Percentiles rank a stretch among this genome's conserved stretches.
These are phyloP conservation scores for Kodamaea jinghongensis DNA, from an alignment of 805 yeast species.

Conservation along the genomic window DNA sequence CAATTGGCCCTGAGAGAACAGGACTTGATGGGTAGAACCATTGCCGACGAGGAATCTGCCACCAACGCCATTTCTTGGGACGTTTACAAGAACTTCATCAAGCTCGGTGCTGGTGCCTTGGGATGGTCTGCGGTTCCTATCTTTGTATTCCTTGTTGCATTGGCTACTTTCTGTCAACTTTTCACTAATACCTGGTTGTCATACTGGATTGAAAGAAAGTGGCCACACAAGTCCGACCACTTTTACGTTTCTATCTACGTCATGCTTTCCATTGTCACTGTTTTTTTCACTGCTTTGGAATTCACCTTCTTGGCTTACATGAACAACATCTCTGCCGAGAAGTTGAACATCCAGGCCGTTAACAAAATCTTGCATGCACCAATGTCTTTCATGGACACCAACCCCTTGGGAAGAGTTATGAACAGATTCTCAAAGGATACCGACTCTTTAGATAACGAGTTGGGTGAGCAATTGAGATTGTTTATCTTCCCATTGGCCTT, in stretches of 20 bases:
- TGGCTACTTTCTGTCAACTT: slow-evolving; percentile 40
- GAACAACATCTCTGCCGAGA: slow-evolving; percentile 37
- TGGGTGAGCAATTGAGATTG: slow-evolving; percentile 42
- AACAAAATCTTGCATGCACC: slow-evolving; percentile 40
- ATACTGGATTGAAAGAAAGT: slow-evolving; percentile 39
- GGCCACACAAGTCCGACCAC: slow-evolving; percentile 23
- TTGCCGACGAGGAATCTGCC: slow-evolving; percentile 36
- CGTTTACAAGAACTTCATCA: slow-evolving; percentile 36
- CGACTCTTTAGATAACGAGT: slow-evolving; percentile 44
- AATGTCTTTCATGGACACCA: slow-evolving; percentile 43
- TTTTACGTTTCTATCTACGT: slow-evolving; percentile 37
- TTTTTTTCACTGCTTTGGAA: slow-evolving; percentile 37
- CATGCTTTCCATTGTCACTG: slow-evolving; percentile 35
- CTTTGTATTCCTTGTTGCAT: slow-evolving; percentile 28
- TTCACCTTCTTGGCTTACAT: slow-evolving; percentile 42
- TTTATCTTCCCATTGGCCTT: slow-evolving; percentile 40
- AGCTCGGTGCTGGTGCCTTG: slow-evolving; percentile 37
- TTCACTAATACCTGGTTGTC: slow-evolving; percentile 47
- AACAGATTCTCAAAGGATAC: slow-evolving; percentile 46
- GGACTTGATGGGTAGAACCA: slow-evolving; percentile 27
- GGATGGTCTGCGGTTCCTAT: slow-evolving; percentile 33
- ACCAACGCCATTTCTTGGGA: slow-evolving; percentile 40
- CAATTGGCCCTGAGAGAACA: slow-evolving; percentile 3
- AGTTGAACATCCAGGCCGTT: slow-evolving; percentile 38
- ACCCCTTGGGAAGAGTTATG: slow-evolving; percentile 43